Percentiles rank a stretch among this genome's conserved stretches.
Conservation (phyloP, 1,284 basidiomycete genomes). For the Leccinum angustisporum region DNA sequence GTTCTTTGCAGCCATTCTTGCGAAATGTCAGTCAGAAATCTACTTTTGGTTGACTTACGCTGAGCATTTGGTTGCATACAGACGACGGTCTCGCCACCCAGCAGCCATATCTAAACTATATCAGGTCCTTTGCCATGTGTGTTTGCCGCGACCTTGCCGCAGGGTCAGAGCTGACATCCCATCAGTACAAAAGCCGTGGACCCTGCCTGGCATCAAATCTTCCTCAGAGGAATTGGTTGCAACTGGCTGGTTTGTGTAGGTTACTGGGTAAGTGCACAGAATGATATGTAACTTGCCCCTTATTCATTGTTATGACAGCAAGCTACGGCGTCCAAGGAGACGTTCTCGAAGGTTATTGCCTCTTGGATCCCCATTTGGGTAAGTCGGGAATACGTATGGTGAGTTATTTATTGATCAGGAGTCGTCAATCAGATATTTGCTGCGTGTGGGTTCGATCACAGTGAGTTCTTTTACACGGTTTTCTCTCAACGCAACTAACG, state of each 20-base stretch:
- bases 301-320: slow-evolving; percentile 45
- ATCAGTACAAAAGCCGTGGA: slow-evolving; percentile 59
- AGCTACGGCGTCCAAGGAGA: slow-evolving; percentile 70
- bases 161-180: not conserved
- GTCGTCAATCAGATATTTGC: not conserved
- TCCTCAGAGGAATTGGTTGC: slow-evolving; percentile 74
- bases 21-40: slow-evolving; percentile 50
- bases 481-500: not conserved
- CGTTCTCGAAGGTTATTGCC: slow-evolving; percentile 70
- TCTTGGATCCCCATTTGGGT: slow-evolving; percentile 80
- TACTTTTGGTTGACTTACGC: not conserved
- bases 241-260: slow-evolving; percentile 79
- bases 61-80: slow-evolving; percentile 25
- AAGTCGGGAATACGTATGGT: slow-evolving; percentile 16
- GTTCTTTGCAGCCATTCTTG: slow-evolving; percentile 68
- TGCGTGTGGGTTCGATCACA: slow-evolving; percentile 59
- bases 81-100: slow-evolving; percentile 57
- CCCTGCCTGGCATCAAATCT: slow-evolving; percentile 73
- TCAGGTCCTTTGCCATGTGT: slow-evolving; percentile 55
- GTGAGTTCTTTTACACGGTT: slow-evolving; percentile 35
- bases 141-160: slow-evolving; percentile 20
- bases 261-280: slow-evolving; percentile 57
- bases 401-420: not conserved
- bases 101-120: slow-evolving; percentile 57
- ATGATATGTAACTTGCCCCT: not conserved